phyloP scores from a whole-genome alignment of 1,284 basidiomycete species.

The Xerocomus minutiporus region DNA sequence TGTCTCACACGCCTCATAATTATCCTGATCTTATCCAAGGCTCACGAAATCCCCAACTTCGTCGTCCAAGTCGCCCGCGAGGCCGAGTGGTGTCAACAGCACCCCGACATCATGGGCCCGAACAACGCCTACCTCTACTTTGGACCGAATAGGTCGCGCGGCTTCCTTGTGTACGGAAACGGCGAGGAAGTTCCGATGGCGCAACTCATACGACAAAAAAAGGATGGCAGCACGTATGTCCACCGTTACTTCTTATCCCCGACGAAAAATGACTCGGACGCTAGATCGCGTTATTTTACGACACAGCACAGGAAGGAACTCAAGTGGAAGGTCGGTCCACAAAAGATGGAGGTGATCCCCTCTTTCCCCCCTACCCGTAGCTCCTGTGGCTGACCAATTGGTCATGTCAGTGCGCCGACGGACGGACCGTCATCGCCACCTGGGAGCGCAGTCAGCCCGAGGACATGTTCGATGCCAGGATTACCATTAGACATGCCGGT shows the following conservation, averaged over 20 bases:
- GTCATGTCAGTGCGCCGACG: conserved; percentile 51
- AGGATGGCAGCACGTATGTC: conserved; percentile 57
- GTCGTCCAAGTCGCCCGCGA: conserved; percentile 62
- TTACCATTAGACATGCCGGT: conserved; percentile 53
- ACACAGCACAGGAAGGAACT: conserved; percentile 60
- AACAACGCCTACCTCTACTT: conserved; percentile 67
- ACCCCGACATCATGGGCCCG: conserved; percentile 66
- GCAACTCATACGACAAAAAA: conserved; percentile 51
- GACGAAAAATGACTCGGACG: neutral
- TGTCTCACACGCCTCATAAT: neutral
- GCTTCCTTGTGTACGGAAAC: conserved; percentile 66
- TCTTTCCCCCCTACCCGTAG: neutral
- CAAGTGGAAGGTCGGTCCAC: conserved; percentile 62
- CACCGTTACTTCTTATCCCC: neutral
- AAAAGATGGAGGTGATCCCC: conserved; percentile 59
- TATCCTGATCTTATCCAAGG: conserved; percentile 26
- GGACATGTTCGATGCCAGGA: conserved; percentile 53
- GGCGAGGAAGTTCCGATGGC: conserved; percentile 53
- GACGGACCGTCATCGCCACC: conserved; percentile 50
- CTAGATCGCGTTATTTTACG: conserved; percentile 66
- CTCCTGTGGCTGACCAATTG: neutral
- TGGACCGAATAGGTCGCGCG: conserved; percentile 55
- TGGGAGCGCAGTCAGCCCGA: conserved; percentile 59
- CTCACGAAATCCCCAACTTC: conserved; percentile 53
- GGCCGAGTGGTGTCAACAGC: conserved; percentile 56